These are phyloP conservation scores for Dissophora ornata DNA, from an alignment of 192 early-diverging fungal genomes.

Conservation along the genomic window DNA sequence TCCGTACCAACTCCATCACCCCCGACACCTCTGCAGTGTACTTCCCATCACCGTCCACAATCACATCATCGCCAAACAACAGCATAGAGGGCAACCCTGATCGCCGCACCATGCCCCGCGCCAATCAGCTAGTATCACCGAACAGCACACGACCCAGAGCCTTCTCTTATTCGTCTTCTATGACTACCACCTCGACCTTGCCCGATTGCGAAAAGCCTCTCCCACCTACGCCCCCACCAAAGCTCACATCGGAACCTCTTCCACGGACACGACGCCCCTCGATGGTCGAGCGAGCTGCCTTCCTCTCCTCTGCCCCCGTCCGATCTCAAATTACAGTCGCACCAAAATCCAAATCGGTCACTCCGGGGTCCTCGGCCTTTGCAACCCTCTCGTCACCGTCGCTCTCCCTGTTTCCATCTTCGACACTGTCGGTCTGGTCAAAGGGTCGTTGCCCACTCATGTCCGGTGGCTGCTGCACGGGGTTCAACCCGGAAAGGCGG, in stretches of 20 bases:
- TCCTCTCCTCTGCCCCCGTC: conserved; percentile 34
- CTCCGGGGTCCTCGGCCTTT: neutral
- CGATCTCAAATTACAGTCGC: conserved; percentile 14
- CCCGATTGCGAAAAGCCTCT: too few species aligned
- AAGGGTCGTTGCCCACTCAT: neutral
- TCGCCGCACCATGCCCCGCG: conserved; percentile 36
- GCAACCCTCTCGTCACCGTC: neutral
- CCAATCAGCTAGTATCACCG: neutral
- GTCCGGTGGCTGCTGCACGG: neutral
- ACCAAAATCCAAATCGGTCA: neutral
- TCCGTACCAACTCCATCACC: conserved; percentile 19
- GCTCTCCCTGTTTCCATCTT: too few species aligned
- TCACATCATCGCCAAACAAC: conserved; percentile 20
- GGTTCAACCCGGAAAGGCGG: conserved; percentile 4
- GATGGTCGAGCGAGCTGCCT: conserved; percentile 18
- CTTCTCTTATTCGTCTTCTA: neutral
- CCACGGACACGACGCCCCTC: conserved; percentile 1
- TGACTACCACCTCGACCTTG: neutral
- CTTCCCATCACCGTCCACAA: conserved; percentile 14
- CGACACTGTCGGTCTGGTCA: neutral
- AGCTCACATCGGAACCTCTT: neutral
- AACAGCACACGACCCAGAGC: neutral
- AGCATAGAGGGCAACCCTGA: conserved; percentile 20
- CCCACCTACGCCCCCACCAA: neutral
- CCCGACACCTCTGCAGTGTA: neutral